Base-by-base conservation (phyloP, 148 eudicot species). In the Pharnaceum exiguum region DNA sequence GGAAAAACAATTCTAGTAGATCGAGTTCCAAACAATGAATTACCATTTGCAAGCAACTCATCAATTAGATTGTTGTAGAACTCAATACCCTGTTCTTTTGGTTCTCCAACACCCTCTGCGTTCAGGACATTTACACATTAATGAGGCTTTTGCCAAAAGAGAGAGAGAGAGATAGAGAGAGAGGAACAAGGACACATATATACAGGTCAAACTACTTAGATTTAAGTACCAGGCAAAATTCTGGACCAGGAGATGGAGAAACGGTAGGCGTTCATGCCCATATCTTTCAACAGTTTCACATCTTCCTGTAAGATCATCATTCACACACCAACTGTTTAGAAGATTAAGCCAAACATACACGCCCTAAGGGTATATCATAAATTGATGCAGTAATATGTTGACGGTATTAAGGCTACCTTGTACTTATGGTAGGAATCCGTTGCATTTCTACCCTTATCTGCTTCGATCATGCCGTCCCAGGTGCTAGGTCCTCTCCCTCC, bases 241-340 rank as follows among this genome's bases (percentile, higher is more conserved):
- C 76, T 66, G 1, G 76, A 18, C 76, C 76, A 73, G 13, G 71
- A 25, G 39, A 72, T 72, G 32, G 77, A 73, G 51, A 73, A 67
- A 27, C 77, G 55, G 65, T 61, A 68, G 10, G 64, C 24, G 28
- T 61, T 49, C 39, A 73, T 26, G 19, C 77, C 72, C 39, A 62
- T 72, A 7, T 55, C 37, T 31, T 68, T 73, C 54, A 73, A 24
- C 32, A 56, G 13, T 31, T 73, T 55, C 10, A 73, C 68, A 62
- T 73, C 77, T 23, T 51, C 69, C 72, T 67, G 68, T 42, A 51
- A 29, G n/a, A 26, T 38, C 7, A 42, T 2, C 22, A 15, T 11
- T 3, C 16, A 42, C 7, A 2, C 18, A n/a, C 5, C 18, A n/a
- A n/a, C 18, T 42, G 18, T 37, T 38, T 2, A 23, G 3, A 31